Evolutionary conservation across 306 rosid species (phyloP), one percentile per base, ranked within the genome.

Genomic region (Luffa aegyptiaca): DNA sequence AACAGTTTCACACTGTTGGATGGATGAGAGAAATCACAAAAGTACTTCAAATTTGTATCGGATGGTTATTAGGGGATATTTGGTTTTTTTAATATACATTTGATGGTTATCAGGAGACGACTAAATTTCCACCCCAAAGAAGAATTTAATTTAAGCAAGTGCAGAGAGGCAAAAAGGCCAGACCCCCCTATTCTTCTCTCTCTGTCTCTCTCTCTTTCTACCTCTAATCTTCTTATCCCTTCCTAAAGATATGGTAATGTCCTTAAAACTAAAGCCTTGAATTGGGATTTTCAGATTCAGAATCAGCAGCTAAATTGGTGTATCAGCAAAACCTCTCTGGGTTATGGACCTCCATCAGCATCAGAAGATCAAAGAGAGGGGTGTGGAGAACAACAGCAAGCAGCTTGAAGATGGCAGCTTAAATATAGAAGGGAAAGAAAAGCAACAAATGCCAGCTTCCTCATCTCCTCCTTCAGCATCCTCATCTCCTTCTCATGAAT

Each of bases 401-500:
- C 80, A 55, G 10, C 21, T 56, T 73, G 88, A 70, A 80, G 85
- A 39, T 35, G 82, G 79, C 52, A 62, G 79, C 55, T 51, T 51
- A 12, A 13, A 51, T 63, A 16, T 2, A 63, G 88, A 72, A 33
- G 82, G 76, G 5, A 74, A 49, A 73, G 55, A 77, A 46, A 10
- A 51, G 52, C 84, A 81, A 58, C 45, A 26, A 45, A 70, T 75
- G 75, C 55, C 65, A n/a, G 81, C 86, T 56, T 80, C 88, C 35
- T 81, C 93, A 8, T 55, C 88, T 44, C 86, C 90, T 56, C 86
- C 88, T 72, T 86, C 92, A 68, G 62, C 87, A 46, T 81, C 98
- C 3, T 92, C 98, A 33, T 94, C 98, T 53, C 98, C 98, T 56
- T 79, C 93, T 52, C 98, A 94, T 71, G 98, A 94, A 17, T 94